Base-by-base conservation (phyloP, 495 filamentous ascomycete species). In the Pyrenula aspistea region DNA sequence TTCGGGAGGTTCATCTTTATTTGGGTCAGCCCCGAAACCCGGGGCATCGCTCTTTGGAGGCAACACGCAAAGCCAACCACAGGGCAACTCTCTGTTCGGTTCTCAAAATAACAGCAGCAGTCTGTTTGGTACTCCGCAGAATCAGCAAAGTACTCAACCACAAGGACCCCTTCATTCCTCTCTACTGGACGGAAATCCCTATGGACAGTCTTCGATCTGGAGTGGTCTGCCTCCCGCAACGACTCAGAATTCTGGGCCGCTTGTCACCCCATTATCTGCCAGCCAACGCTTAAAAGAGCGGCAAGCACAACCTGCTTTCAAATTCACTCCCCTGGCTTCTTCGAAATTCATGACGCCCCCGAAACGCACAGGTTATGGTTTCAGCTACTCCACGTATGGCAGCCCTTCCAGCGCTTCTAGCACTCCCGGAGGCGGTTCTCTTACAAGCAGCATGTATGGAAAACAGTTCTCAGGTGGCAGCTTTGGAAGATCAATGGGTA, bases 311-410 rank as follows among this genome's bases (percentile, higher is more conserved):
- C 93, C 94, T 4, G 82, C 91, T 61, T 91, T 94, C 71, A 93
- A 89, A 68, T 81, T 96, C 59, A 93, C 87, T 22, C 89, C 90
- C 1, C 82, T 79, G 25, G 85, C 88, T 49, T 81, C 88, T 53
- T 83, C 86, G 31, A 83, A 88, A 23, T 79, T 90, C 22, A 74
- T 85, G 23, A 96, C 91, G 2, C 93, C 93, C 2, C 86, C 88
- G 56, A 89, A 86, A 65, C 75, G 78, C 54, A 77, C 79, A 52
- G 87, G 87, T 2, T 96, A 84, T 66, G 91, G 91, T 8, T 94
- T 95, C 69, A 87, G 85, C 4, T 95, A 94, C 68, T 94, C 89
- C 56, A 88, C 83, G 23, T 95, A 93, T 62, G 88, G 86, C 23
- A 90, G 86, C 10, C 90, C 91, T 2, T 79, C 79, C 36, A 91